These are phyloP conservation scores for Dichomitus squalens DNA, from an alignment of 1,284 basidiomycete species.

Conservation along the genomic window DNA sequence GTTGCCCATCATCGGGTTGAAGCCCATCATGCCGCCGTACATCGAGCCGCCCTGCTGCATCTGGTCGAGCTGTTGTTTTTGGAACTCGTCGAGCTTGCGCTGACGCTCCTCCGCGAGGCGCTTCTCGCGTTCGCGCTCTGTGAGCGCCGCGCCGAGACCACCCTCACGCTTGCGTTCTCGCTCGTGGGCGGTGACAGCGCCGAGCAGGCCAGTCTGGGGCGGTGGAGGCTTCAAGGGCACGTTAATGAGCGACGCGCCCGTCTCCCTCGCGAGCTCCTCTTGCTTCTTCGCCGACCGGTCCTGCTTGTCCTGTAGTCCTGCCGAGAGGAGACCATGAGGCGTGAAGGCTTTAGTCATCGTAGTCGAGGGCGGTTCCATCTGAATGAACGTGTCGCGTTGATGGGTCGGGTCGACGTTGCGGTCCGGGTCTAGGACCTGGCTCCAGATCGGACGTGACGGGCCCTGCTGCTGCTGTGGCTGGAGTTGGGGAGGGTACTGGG, in stretches of 20 bases:
- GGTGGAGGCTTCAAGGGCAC: constrained; percentile 94
- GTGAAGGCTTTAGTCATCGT: constrained; percentile 92
- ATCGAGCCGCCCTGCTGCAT: constrained; percentile 77
- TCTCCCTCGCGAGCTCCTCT: constrained; percentile 90
- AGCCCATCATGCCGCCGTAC: constrained; percentile 54
- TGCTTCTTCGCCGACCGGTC: constrained; percentile 94
- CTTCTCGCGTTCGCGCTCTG: constrained; percentile 93
- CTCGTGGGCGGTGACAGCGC: constrained; percentile 95
- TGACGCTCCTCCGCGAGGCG: constrained; percentile 89
- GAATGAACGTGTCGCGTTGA: constrained; percentile 74
- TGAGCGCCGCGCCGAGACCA: constrained; percentile 91
- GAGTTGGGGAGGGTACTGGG: constrained; percentile 28
- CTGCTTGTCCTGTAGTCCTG: constrained; percentile 93
- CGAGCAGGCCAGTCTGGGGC: constrained; percentile 93
- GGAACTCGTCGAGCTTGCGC: constrained; percentile 88
- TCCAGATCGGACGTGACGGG: constrained; percentile 78
- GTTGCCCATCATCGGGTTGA: constrained; percentile 61
- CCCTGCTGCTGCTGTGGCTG: constrained; percentile 44
- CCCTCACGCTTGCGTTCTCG: constrained; percentile 93
- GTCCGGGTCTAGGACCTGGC: constrained; percentile 79
- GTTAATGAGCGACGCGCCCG: constrained; percentile 89
- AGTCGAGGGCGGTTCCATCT: constrained; percentile 73
- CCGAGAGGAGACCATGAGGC: constrained; percentile 92
- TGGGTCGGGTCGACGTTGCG: constrained; percentile 45
- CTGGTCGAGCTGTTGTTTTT: constrained; percentile 87